Evolutionary conservation across 192 early-diverging fungal genomes (phyloP), one percentile per base, ranked within the genome.

Genomic region (Entrophospora sp.): DNA sequence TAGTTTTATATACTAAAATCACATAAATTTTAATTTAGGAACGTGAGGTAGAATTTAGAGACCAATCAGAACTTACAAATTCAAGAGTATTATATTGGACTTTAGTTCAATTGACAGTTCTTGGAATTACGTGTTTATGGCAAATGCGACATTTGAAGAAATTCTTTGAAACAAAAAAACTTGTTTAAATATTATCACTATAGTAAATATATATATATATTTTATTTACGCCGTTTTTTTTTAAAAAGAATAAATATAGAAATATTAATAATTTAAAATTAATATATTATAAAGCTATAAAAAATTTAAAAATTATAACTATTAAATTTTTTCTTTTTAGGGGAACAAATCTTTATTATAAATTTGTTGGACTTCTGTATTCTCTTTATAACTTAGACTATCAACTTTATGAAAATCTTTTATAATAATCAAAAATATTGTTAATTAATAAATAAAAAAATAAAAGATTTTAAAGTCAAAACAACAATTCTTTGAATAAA

Each of bases 91-190:
- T 94, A 1, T 85, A 79, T 75, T 96, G 92, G 89, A 92, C 91
- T 7, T 73, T 99, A 52, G 76, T 88, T 14, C 96, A 99, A 73
- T 63, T 97, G 27, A 63, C 81, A 35, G 80, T 96, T 25, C 77
- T 97, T 30, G 88, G 81, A 22, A 76, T 79, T 22, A 83, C 83
- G 14, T 88, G 87, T 75, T 79, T 84, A 57, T 94, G 94, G 92
- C 93, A 97, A 75, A 84, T 94, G 72, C 83, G 86, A 20, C 87
- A 92, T 68, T 79, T 94, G 60, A 85, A 86, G 67, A 71, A 76
- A 57, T 96, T 96, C 82, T 93, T 96, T 72, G 84, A 88, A 45
- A 79, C 89, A 70, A 96, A 96, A 80, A 96, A 96, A 73, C 81
- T 96, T 28, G 90, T 90, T 68, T 89, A 84, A 75, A 16, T 18